Conservation (phyloP, 2,329 filamentous ascomycete species). For the Cercospora citrullina region DNA sequence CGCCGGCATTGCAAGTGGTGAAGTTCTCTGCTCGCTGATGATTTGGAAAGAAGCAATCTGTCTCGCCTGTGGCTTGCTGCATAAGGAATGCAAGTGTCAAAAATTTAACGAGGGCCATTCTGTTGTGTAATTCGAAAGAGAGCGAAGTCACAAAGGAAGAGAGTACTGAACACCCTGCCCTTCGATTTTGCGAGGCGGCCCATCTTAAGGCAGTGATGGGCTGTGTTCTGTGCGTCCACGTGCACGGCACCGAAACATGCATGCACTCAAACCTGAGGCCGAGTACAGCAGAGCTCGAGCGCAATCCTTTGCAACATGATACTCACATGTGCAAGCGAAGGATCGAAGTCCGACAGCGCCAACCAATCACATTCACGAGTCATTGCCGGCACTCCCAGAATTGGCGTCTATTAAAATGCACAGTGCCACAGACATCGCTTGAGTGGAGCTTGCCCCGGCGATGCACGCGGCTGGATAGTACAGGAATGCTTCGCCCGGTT, state of each 20-base stretch:
- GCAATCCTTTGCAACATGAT: no score
- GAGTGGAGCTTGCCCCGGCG: background rate
- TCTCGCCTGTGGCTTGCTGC: background rate
- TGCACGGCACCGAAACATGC: background rate
- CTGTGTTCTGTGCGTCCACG: background rate
- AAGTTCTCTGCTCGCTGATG: slow-evolving; percentile 15
- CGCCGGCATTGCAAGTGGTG: slow-evolving; percentile 21
- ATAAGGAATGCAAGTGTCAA: background rate
- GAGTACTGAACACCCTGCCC: background rate
- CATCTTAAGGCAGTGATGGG: background rate
- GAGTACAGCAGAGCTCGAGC: no score
- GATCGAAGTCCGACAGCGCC: background rate
- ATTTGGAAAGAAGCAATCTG: slow-evolving; percentile 21
- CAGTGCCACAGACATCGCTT: background rate
- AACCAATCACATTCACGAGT: background rate
- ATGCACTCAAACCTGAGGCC: no score
- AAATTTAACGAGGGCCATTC: background rate
- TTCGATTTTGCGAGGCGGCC: background rate
- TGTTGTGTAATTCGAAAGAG: background rate
- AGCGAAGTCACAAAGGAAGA: background rate
- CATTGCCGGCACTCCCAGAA: background rate
- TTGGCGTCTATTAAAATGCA: background rate
- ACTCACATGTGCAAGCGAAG: background rate
- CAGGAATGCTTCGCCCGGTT: no score
- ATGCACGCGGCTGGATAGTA: background rate